Percentiles rank a stretch among this genome's conserved stretches.
phyloP scores from a whole-genome alignment of 495 filamentous ascomycete species.

The Lichina pygmaea region DNA sequence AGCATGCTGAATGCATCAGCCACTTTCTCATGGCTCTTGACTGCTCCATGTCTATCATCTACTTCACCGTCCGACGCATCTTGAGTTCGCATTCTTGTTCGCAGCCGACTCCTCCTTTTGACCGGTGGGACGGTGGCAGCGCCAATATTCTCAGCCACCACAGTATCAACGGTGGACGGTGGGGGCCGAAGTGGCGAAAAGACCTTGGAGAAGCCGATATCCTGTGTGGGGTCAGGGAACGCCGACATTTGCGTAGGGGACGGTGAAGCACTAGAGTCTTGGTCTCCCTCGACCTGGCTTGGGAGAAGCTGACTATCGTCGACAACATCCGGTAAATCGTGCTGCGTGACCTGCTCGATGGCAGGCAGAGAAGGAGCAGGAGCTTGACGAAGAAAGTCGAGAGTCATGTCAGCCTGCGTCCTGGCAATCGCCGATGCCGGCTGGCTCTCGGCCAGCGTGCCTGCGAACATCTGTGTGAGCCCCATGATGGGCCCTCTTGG shows the following conservation, averaged over 20 bases:
- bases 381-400: constrained; percentile 21
- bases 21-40: constrained; percentile 17
- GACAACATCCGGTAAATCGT: constrained; percentile 28
- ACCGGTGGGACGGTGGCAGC: constrained; percentile 5
- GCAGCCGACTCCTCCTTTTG: constrained; percentile 29
- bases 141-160: too few species aligned
- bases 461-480: constrained; percentile 78
- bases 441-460: constrained; percentile 50
- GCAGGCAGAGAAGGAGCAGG: constrained; percentile 24
- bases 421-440: constrained; percentile 6
- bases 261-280: constrained; percentile 11
- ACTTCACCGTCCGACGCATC: constrained; percentile 16
- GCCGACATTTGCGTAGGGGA: constrained; percentile 18
- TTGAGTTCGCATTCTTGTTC: constrained; percentile 14
- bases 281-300: constrained; percentile 16
- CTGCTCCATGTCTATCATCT: constrained; percentile 4
- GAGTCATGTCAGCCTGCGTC: constrained; percentile 16
- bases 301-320: constrained; percentile 23
- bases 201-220: constrained; percentile 38
- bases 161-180: too few species aligned
- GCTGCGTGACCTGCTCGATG: constrained; percentile 16
- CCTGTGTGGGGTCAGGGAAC: constrained; percentile 60
- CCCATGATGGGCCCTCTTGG: constrained; percentile 25
- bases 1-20: constrained; percentile 47
- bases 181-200: background rate